Base-by-base conservation (phyloP, 371 early-diverging fungal species). In the Apophysomyces ossiformis region DNA sequence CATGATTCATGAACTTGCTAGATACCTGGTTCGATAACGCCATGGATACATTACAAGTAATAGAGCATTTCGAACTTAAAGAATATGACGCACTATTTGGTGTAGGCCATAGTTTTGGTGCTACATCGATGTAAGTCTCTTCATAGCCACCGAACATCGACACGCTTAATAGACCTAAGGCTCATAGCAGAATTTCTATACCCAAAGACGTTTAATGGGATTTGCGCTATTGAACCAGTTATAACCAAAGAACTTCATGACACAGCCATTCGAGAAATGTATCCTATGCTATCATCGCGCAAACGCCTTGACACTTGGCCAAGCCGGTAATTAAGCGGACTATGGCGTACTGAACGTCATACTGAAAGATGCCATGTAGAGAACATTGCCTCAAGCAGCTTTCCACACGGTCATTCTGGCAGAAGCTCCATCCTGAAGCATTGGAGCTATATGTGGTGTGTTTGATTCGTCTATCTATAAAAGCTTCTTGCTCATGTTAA, bases 31-130 rank as follows among this genome's bases (percentile, higher is more conserved):
- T 69, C 41, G 83, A 82, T 64, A 60, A 80, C 67, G 78, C 73
- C 9, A 67, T 75, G 66, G 83, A 82, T 65, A 73, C 77, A 9
- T 61, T 65, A 43, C 77, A 78, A 46, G 69, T 82, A 0, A 54
- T 82, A 15, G 75, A 77, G 44, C 38, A 64, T 18, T 60, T 77
- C 56, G 67, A 65, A 3, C 50, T 78, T 13, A 67, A 70, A 21
- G 37, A 35, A 16, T 70, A 79, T 21, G 70, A 74, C 57, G 64
- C 62, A 32, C 41, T 82, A 16, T 63, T 82, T 43, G 78, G 78
- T 18, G 62, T 82, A 36, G 80, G 83, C 1, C 83, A 83, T 58
- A 76, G 78, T 35, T 75, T 80, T 64, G 81, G 83, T 32, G 83
- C 73, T 26, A 77, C 78, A 8, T 66, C 73, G 18, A 78, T 78